Evolutionary conservation across 257 asterid genomes (phyloP), one percentile per base, ranked within the genome.

Genomic region (Solanum peruvianum): DNA sequence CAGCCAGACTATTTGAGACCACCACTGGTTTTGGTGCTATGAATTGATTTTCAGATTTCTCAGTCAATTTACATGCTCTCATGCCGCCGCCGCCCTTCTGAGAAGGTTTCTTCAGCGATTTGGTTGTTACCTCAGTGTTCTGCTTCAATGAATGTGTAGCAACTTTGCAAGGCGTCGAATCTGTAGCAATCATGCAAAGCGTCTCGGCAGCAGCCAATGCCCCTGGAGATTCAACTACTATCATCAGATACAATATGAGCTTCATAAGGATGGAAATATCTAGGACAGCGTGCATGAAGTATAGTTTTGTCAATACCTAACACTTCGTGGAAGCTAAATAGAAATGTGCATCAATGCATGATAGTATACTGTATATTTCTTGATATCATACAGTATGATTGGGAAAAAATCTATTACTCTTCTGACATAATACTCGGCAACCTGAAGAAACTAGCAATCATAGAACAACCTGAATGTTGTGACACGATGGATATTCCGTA

Each of bases 191-290:
- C 87, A 92, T 91, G 82, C 91, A 83, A 16, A 97, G 98, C 7
- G 94, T 95, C 92, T 92, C 94, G 87, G 99, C 99, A 88, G 99
- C 99, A 88, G 87, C 90, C 62, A 91, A 58, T 49, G 85, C 78
- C 49, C 90, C 73, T 39, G 94, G 91, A 45, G 98, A 90, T 86
- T 91, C 95, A 33, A 86, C 98, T 93, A 92, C 88, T 60, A 60
- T 82, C 69, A 72, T 52, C 85, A 44, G 69, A 11, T 25, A 82
- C 47, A 29, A 18, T 85, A 80, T 41, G 84, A 86, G 35, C 52
- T 80, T 45, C 45, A 42, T 44, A 45, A 52, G 62, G 44, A 49
- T 81, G 52, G 52, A 45, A 81, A 31, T 10, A 12, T 81, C 85
- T 49, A 16, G 69, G 45, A 81, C 69, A 49, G 35, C 66, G 2